These are phyloP conservation scores for Ehretia macrophylla DNA, from an alignment of 257 asterid species.

Conservation along the genomic window DNA sequence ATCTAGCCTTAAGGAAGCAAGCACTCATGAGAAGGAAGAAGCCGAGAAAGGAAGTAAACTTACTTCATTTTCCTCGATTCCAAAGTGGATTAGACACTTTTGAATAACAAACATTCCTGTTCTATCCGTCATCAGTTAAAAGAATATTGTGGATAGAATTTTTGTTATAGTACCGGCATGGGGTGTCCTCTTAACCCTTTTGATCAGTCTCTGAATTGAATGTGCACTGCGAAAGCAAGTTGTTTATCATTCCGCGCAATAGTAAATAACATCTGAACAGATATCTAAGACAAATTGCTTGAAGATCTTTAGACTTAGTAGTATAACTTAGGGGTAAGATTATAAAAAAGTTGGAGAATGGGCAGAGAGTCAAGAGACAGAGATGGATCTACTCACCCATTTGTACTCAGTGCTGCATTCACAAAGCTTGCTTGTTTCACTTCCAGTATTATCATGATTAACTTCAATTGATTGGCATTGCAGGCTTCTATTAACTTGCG, in stretches of 20 bases:
- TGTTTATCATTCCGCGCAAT: not conserved
- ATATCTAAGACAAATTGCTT: too few relatives aligned
- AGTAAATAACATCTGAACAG: not conserved
- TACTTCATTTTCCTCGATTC: constrained; percentile 4
- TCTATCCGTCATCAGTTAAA: constrained; percentile 4
- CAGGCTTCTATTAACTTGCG: not conserved
- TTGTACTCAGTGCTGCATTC: not conserved
- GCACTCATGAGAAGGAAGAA: not conserved
- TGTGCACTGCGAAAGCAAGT: constrained; percentile 6
- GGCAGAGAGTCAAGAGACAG: not conserved
- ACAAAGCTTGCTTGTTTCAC: not conserved
- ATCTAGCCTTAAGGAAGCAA: not conserved
- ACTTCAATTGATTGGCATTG: not conserved
- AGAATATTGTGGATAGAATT: not conserved
- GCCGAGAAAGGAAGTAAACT: not conserved
- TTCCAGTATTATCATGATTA: not conserved
- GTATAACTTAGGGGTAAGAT: too few relatives aligned
- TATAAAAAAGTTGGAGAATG: not conserved
- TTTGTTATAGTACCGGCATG: not conserved
- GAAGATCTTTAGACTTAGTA: too few relatives aligned
- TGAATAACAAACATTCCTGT: not conserved
- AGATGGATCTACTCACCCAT: constrained; percentile 4
- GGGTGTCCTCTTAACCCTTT: constrained; percentile 10
- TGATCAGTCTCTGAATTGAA: constrained; percentile 10
- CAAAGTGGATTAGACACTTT: constrained; percentile 4